Conservation (phyloP, 768 basidiomycete genomes). For the Suillus luteus region DNA sequence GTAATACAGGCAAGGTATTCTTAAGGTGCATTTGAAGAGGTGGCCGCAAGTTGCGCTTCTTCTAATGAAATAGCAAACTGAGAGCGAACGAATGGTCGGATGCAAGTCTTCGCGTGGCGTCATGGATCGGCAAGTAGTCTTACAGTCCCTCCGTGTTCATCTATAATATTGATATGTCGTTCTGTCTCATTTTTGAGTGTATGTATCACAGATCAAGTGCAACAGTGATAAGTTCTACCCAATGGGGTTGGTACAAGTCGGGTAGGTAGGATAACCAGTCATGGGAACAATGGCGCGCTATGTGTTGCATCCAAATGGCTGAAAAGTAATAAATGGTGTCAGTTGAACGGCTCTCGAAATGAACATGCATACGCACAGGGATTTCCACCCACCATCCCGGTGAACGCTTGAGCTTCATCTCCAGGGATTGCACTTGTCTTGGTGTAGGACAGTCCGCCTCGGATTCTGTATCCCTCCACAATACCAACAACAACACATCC, state of each 20-base stretch:
- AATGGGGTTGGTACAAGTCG: too few relatives aligned
- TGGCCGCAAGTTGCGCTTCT: background rate
- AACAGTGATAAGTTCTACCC: too few relatives aligned
- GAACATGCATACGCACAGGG: too few relatives aligned
- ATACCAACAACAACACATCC: background rate
- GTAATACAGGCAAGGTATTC: background rate
- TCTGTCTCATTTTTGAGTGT: background rate
- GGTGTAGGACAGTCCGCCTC: background rate
- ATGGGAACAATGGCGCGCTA: too few relatives aligned
- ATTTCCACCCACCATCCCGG: slow-evolving; percentile 1
- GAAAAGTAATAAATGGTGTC: too few relatives aligned
- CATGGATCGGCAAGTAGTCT: background rate
- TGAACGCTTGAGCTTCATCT: slow-evolving; percentile 1
- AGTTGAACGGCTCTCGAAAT: background rate
- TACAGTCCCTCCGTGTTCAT: background rate
- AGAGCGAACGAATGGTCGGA: background rate
- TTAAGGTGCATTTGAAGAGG: background rate
- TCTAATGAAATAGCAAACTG: background rate
- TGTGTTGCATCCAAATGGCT: too few relatives aligned
- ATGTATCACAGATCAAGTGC: background rate
- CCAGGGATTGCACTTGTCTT: background rate
- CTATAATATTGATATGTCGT: background rate
- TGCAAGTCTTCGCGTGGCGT: background rate
- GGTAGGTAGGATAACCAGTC: too few relatives aligned
- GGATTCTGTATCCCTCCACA: slow-evolving; percentile 1